These are phyloP conservation scores for Quercus parvula DNA, from an alignment of 306 rosid species.

Conservation along the genomic window DNA sequence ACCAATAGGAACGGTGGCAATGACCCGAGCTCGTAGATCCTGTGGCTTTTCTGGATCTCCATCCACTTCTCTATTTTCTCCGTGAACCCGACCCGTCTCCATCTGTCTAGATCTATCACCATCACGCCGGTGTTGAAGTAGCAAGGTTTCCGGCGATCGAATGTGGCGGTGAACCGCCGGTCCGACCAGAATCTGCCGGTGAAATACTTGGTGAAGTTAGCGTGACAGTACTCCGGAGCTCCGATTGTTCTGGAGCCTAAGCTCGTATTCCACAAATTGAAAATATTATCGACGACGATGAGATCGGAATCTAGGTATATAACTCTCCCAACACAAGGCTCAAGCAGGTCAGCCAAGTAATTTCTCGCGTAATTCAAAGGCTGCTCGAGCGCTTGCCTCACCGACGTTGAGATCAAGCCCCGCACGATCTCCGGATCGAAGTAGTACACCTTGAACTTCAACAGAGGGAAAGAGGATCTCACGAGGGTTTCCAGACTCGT, in stretches of 20 bases:
- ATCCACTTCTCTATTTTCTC: constrained; percentile 64
- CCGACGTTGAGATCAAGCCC: constrained; percentile 63
- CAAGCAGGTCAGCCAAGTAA: constrained; percentile 63
- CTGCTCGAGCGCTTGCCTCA: constrained; percentile 73
- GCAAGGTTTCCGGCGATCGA: constrained; percentile 45
- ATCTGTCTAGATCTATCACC: constrained; percentile 72
- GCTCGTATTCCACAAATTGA: constrained; percentile 54
- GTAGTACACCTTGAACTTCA: constrained; percentile 66
- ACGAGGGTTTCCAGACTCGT: constrained; percentile 47
- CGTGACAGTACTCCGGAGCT: constrained; percentile 81
- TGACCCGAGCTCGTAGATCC: constrained; percentile 78
- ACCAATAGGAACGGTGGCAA: constrained; percentile 72
- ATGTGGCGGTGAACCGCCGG: constrained; percentile 24
- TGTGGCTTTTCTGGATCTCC: constrained; percentile 64
- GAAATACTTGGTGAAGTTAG: constrained; percentile 66
- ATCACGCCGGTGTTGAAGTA: constrained; percentile 84
- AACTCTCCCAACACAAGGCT: constrained; percentile 54
- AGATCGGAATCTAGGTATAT: constrained; percentile 76
- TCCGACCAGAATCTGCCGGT: constrained; percentile 61
- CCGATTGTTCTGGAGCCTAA: constrained; percentile 52
- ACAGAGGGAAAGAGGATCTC: constrained; percentile 62
- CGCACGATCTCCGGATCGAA: constrained; percentile 55
- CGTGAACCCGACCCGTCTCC: constrained; percentile 56
- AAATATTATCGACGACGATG: constrained; percentile 58
- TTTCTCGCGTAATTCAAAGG: constrained; percentile 78